A percentile compares a stretch with the other conserved stretches of the same genome.
Evolutionary conservation across 148 eudicot species (phyloP).

Genomic region (Dianthus caryophyllus): DNA sequence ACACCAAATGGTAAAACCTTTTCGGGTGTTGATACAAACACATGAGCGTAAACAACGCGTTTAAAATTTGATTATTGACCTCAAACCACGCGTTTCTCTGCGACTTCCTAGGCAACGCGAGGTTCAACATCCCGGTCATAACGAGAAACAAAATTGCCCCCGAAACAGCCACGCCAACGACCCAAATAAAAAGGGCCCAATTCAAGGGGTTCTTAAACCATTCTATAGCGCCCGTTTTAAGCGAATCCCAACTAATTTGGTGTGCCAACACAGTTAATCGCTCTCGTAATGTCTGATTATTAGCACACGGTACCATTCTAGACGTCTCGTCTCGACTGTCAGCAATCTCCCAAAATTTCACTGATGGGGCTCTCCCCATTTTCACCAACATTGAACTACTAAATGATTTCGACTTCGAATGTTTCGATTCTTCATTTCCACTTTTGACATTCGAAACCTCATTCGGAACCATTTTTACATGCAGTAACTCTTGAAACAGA

Average conservation of each 20-base stretch:
- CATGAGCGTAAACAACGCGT: slow-evolving; percentile 87
- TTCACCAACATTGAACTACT: slow-evolving; percentile 33
- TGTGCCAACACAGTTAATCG: slow-evolving; percentile 44
- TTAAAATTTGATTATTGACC: slow-evolving; percentile 90
- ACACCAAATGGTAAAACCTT: slow-evolving; percentile 61
- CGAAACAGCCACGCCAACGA: slow-evolving; percentile 46
- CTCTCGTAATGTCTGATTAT: slow-evolving; percentile 44
- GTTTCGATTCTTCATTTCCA: slow-evolving; percentile 34
- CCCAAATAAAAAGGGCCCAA: slow-evolving; percentile 74
- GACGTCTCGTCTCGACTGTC: slow-evolving; percentile 54
- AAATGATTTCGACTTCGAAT: slow-evolving; percentile 32
- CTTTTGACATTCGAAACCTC: slow-evolving; percentile 27
- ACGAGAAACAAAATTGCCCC: slow-evolving; percentile 50
- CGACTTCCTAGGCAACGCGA: slow-evolving; percentile 55
- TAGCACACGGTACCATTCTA: slow-evolving; percentile 48
- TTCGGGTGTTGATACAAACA: slow-evolving; percentile 85
- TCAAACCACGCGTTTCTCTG: slow-evolving; percentile 84
- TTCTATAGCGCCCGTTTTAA: slow-evolving; percentile 45
- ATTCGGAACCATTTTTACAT: slow-evolving; percentile 32
- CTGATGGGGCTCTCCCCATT: slow-evolving; percentile 43
- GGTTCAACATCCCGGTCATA: slow-evolving; percentile 84
- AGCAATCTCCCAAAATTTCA: slow-evolving; percentile 58
- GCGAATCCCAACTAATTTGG: slow-evolving; percentile 58
- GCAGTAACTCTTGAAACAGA: too few species aligned
- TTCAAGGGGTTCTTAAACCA: slow-evolving; percentile 84